phyloP scores from a whole-genome alignment of 2,329 filamentous ascomycete species.

The Aspergillus terreus region DNA sequence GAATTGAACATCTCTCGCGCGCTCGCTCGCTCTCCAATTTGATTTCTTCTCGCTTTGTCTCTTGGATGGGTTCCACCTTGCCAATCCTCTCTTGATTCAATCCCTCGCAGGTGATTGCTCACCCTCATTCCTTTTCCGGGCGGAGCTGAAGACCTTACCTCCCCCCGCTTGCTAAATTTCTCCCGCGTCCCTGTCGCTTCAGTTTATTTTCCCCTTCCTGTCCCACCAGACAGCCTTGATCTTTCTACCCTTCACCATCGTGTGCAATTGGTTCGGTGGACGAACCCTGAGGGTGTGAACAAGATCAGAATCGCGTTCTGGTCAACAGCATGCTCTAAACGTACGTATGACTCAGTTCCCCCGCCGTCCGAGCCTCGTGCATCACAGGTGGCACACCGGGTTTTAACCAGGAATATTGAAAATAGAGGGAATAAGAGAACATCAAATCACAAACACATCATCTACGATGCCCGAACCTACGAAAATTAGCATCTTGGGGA shows the following conservation, averaged over 20 bases:
- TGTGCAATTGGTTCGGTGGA: background rate
- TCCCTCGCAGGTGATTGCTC: background rate
- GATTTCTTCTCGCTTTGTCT: background rate
- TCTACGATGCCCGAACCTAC: slow-evolving; percentile 44
- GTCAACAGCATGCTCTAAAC: background rate
- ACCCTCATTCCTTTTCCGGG: background rate
- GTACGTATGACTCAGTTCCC: background rate
- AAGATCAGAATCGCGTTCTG: background rate
- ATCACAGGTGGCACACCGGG: background rate
- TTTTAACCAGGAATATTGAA: background rate
- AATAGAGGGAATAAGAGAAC: background rate
- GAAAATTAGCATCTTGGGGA: slow-evolving; percentile 77
- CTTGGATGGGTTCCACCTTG: background rate
- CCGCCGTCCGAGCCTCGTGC: too few species aligned
- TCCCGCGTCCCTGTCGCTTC: background rate
- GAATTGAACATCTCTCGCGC: background rate
- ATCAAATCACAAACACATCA: background rate
- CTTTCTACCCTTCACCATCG: slow-evolving; percentile 2
- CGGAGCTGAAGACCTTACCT: background rate
- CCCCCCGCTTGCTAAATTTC: slow-evolving; percentile 4
- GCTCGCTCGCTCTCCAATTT: background rate
- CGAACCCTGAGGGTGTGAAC: background rate
- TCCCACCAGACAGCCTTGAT: background rate
- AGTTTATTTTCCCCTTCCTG: background rate
- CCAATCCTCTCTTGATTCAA: background rate